phyloP scores from a whole-genome alignment of 805 yeast genomes.

The Torulaspora quercuum region DNA sequence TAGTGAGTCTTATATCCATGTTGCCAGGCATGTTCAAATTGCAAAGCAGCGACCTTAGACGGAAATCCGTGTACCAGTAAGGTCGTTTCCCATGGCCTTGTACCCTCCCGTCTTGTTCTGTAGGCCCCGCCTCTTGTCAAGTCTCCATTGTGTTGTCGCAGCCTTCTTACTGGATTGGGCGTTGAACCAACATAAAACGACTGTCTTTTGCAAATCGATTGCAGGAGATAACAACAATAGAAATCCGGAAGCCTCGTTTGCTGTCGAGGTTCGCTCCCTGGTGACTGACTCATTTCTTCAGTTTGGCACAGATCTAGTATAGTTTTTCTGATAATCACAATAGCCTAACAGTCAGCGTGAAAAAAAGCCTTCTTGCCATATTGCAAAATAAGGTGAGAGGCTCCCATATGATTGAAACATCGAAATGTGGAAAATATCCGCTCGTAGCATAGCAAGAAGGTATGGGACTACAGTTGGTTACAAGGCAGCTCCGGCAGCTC shows the following conservation, averaged over 20 bases:
- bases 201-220: slow-evolving; percentile 53
- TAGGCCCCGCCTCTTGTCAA: slow-evolving; percentile 63
- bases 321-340: too few relatives aligned
- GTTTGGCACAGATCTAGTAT: background rate
- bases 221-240: slow-evolving; percentile 69
- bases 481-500: slow-evolving; percentile 14
- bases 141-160: slow-evolving; percentile 78
- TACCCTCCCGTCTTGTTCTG: slow-evolving; percentile 53
- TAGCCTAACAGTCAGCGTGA: too few relatives aligned
- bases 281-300: slow-evolving; percentile 4
- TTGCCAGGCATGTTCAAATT: slow-evolving; percentile 84
- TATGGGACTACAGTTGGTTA: slow-evolving; percentile 5
- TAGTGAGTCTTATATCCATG: slow-evolving; percentile 66
- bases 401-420: background rate
- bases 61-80: slow-evolving; percentile 69
- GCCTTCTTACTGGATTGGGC: slow-evolving; percentile 64
- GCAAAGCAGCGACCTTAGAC: slow-evolving; percentile 62
- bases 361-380: too few relatives aligned
- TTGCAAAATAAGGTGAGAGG: background rate
- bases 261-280: background rate
- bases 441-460: slow-evolving; percentile 1
- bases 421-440: slow-evolving; percentile 3
- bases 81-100: slow-evolving; percentile 73
- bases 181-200: slow-evolving; percentile 80
- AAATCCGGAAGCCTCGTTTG: slow-evolving; percentile 33